Percentiles rank a stretch among this genome's conserved stretches.
Conservation (phyloP, 768 basidiomycete genomes). For the Lactifluus pinguis region DNA sequence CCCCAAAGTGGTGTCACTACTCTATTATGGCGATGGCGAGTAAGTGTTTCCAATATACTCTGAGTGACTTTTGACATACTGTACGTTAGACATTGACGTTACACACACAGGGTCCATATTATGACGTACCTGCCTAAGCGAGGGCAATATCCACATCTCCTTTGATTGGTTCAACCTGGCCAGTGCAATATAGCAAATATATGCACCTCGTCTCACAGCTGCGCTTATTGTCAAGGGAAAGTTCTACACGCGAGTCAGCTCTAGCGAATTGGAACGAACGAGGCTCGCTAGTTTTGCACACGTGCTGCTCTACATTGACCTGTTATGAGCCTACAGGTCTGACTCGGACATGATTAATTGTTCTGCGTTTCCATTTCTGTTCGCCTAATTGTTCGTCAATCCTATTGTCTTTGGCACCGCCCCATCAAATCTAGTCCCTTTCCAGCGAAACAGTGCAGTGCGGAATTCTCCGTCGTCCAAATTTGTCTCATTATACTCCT, state of each 20-base stretch:
- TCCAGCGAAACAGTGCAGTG: not conserved
- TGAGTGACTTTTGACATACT: no score
- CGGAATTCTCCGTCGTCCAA: not conserved
- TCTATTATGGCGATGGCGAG: no score
- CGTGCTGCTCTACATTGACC: not conserved
- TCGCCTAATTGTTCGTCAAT: slow-evolving; percentile 1
- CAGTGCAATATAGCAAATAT: no score
- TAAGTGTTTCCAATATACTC: no score
- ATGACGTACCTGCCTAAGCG: no score
- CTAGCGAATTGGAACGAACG: not conserved
- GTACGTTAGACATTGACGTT: no score
- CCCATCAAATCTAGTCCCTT: not conserved
- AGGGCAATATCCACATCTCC: no score
- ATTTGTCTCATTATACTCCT: not conserved
- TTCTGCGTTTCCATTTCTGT: not conserved
- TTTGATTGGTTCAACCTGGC: no score
- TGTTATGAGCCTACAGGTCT: not conserved
- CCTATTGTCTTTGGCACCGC: slow-evolving; percentile 4
- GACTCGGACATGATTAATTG: not conserved
- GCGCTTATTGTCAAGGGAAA: no score
- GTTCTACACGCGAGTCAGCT: slow-evolving; percentile 12
- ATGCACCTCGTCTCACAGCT: no score
- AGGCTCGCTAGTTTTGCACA: not conserved
- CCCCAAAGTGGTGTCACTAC: no score
- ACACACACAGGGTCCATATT: no score